Conservation (phyloP, 2,329 filamentous ascomycete genomes). For the Fusarium dimerum region DNA sequence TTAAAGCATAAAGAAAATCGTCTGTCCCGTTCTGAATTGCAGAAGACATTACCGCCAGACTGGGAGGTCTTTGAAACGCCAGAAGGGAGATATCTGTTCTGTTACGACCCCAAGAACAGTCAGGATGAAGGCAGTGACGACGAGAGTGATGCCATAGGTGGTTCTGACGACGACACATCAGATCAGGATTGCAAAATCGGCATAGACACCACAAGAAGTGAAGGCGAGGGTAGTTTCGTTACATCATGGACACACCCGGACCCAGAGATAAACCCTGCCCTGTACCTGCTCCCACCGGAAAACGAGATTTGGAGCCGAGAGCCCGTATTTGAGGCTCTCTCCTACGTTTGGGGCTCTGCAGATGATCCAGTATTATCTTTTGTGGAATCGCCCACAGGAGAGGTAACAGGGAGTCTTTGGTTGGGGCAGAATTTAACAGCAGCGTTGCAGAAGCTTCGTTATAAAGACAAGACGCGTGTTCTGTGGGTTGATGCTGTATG, state of each 20-base stretch:
- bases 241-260: slow-evolving; percentile 5
- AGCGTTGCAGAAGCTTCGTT: slow-evolving; percentile 4
- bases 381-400: background rate
- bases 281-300: background rate
- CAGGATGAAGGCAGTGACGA: background rate
- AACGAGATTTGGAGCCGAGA: background rate
- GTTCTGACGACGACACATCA: background rate
- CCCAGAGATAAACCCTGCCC: background rate
- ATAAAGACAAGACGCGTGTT: background rate
- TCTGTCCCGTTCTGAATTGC: background rate
- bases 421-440: slow-evolving; percentile 1
- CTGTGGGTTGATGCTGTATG: slow-evolving; percentile 18
- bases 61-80: slow-evolving; percentile 4
- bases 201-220: background rate
- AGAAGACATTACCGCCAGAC: background rate
- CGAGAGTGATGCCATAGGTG: background rate
- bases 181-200: background rate
- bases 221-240: background rate
- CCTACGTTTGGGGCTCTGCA: slow-evolving; percentile 2
- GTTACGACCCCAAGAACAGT: background rate
- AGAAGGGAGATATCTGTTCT: slow-evolving; percentile 2
- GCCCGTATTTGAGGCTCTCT: slow-evolving; percentile 5
- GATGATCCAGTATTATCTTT: background rate
- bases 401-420: background rate
- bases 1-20: background rate